Base-by-base conservation (phyloP, 2,329 filamentous ascomycete genomes). In the Cladosporium sp. region DNA sequence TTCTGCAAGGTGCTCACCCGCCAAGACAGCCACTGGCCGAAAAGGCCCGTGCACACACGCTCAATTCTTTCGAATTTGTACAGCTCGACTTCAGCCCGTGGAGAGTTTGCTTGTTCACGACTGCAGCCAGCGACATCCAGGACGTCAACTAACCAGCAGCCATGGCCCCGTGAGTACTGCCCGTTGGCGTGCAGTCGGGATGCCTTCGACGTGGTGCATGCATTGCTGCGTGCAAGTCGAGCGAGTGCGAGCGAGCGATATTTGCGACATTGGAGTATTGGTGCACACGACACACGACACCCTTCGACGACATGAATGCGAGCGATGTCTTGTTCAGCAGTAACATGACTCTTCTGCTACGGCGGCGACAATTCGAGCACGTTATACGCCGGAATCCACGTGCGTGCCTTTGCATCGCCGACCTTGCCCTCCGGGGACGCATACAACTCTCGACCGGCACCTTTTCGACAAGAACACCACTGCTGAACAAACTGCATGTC, bases 91-190 rank as follows among this genome's bases (percentile, higher is more conserved):
- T 39, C 47, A 43, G 15, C 17, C 15, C 30, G 18, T 29, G 38
- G 8, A 43, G n/a, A 13, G 32, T 24, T 32, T 48, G 24, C 37
- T 41, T 48, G 45, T 43, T 34, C 32, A 50, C 47, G 47, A 50
- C 47, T 19, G 47, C 40, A 40, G 29, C 47, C 36, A 30, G 9
- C 36, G 44, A 47, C 45, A 43, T 19, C 17, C 45, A 40, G 45
- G n/a, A 47, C 45, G 45, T 41, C 45, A 39, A 50, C 47, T 44
- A 50, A 43, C 47, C 47, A 38, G 40, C 45, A 48, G 45, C 52
- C 54, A 59, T 59, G 57, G 57, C 57, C 39, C 57, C 57, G 57
- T 59, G 58, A 54, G 57, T 60, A 29, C 40, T 11, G 34, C 30
- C 47, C 32, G 22, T 19, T 27, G 20, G 30, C 30, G 15, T 22